These are phyloP conservation scores for Colletotrichum sp. DNA, from an alignment of 2,329 filamentous ascomycete species.

Conservation along the genomic window DNA sequence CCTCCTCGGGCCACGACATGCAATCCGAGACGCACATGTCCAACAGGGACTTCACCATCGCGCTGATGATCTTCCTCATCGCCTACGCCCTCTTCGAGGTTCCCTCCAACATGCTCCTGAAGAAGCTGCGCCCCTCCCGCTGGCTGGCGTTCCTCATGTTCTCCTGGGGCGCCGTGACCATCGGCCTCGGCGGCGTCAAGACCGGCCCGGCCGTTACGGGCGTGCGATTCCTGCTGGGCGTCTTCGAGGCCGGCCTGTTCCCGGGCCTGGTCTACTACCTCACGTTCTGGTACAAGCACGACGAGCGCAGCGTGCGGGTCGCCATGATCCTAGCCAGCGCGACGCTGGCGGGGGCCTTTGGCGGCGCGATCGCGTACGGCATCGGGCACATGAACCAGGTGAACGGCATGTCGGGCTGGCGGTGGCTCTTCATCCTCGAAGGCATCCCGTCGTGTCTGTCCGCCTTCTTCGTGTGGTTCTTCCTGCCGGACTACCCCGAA, in stretches of 20 bases:
- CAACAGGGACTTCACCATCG: conserved; percentile 62
- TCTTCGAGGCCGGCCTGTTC: conserved; percentile 47
- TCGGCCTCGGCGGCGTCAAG: conserved; percentile 42
- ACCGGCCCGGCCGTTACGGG: conserved; percentile 40
- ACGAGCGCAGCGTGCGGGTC: conserved; percentile 45
- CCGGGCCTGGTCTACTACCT: conserved; percentile 46
- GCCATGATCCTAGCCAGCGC: conserved; percentile 44
- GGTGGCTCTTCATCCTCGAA: conserved; percentile 48
- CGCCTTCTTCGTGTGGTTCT: conserved; percentile 24
- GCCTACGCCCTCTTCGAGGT: conserved; percentile 45
- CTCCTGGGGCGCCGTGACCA: conserved; percentile 41
- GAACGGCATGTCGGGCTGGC: conserved; percentile 29
- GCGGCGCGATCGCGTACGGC: conserved; percentile 35
- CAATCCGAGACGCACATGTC: conserved; percentile 67
- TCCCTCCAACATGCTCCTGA: conserved; percentile 43
- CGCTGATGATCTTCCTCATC: conserved; percentile 64
- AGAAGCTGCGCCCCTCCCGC: conserved; percentile 35
- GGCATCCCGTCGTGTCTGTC: conserved; percentile 41
- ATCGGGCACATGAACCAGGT: conserved; percentile 32
- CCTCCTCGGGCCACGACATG: conserved; percentile 64
- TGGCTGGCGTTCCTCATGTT: conserved; percentile 43
- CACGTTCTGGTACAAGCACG: conserved; percentile 50
- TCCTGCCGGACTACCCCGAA: conserved; percentile 50
- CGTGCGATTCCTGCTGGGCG: conserved; percentile 45
- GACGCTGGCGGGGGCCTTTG: conserved; percentile 38